These are phyloP conservation scores for Coemansia sp. DNA, from an alignment of 192 early-diverging fungal genomes.

Conservation along the genomic window DNA sequence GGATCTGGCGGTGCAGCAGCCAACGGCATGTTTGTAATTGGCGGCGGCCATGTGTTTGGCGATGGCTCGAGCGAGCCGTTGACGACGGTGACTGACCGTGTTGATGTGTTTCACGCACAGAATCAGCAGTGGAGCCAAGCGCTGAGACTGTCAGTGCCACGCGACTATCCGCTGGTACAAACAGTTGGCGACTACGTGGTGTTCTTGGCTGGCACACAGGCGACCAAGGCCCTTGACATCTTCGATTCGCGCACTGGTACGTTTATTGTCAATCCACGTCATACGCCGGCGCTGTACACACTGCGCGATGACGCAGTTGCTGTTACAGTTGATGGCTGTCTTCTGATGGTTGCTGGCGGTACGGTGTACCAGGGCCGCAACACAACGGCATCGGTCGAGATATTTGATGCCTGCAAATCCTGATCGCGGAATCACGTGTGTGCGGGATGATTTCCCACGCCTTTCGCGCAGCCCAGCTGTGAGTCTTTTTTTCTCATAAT, in stretches of 20 bases:
- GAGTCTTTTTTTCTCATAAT: not conserved
- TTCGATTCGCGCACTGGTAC: constrained; percentile 29
- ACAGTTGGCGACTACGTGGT: constrained; percentile 48
- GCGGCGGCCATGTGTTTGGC: constrained; percentile 46
- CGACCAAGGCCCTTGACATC: constrained; percentile 49
- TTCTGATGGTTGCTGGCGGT: constrained; percentile 47
- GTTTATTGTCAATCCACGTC: constrained; percentile 23
- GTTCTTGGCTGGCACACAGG: constrained; percentile 34
- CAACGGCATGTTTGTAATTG: constrained; percentile 51
- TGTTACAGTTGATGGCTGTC: constrained; percentile 32
- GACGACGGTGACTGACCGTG: constrained; percentile 37
- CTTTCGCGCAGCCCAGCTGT: not conserved
- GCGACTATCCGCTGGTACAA: constrained; percentile 48
- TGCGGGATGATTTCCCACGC: not conserved
- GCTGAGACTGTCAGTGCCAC: constrained; percentile 33
- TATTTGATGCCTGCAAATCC: constrained; percentile 41
- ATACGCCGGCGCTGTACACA: constrained; percentile 38
- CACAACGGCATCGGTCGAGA: constrained; percentile 47
- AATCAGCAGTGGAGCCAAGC: constrained; percentile 32
- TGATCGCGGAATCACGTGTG: not conserved
- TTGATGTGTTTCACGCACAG: constrained; percentile 37
- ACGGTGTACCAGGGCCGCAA: constrained; percentile 47
- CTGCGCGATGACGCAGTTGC: constrained; percentile 37
- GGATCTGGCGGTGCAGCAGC: constrained; percentile 44
- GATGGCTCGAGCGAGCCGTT: constrained; percentile 12